Base-by-base conservation (phyloP, 352 stramenopile species). In the Globisporangium radiosum region DNA sequence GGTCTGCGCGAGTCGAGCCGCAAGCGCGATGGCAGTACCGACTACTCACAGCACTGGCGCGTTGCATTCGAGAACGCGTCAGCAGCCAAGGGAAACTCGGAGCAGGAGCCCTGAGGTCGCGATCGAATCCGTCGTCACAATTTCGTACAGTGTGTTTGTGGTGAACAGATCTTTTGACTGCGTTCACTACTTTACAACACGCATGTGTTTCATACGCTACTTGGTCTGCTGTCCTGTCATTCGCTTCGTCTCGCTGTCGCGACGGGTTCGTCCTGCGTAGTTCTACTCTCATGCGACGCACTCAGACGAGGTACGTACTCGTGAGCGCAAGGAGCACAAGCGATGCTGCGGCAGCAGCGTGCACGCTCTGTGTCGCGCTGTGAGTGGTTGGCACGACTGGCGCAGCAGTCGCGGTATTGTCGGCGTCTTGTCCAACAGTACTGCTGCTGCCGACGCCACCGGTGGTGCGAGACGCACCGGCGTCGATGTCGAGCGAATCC, bases 1-100 rank as follows among this genome's bases (percentile, higher is more conserved):
- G 84, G 84, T 0, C 39, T 93, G 9, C 81, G 84, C 4, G 84
- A 93, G 59, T 93, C 84, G 7, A 85, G 76, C 42, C 64, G 66
- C 49, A 72, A 77, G 44, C 68, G 70, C 15, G 57, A 73, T 4
- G 63, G 70, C 1, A 65, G 63, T 15, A 64, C 80, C 8, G 69
- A 76, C 52, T 82, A 82, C 61, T 75, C 74, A 8, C 43, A 47
- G 43, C 43, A 47, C 43, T 47, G 43, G 43, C 43, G 43, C 43
- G 14, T 47, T 47, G 43, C 11, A 5, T 14, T 47, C 43, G 43
- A 25, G 25, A 25, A 25, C 25, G 25, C 25, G 25, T 25, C 25
- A 25, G 25, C 25, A 25, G 25, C 25, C 25, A 25, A 25, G 25
- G 25, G 25, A 25, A 25, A 2, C 25, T 25, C 25, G 25, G 25